These are phyloP conservation scores for Tulasnella sp. DNA, from an alignment of 768 basidiomycete genomes.

Conservation along the genomic window DNA sequence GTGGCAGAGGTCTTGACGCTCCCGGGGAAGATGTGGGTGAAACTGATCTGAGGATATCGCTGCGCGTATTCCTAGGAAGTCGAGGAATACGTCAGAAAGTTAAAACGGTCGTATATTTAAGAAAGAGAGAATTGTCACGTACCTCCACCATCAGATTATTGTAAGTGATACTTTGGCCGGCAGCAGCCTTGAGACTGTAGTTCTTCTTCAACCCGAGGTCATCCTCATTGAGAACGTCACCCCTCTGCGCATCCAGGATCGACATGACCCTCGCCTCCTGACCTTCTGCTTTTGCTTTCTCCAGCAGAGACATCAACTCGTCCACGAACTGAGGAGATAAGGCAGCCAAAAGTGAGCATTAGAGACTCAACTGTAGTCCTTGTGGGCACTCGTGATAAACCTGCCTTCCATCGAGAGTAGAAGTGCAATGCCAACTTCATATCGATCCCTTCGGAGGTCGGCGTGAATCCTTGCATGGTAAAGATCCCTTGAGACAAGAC, in stretches of 20 bases:
- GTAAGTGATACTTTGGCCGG: neutral
- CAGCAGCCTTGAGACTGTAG: neutral
- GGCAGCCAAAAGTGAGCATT: neutral
- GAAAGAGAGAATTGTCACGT: neutral
- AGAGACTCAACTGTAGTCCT: too few relatives aligned
- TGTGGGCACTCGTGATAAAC: neutral
- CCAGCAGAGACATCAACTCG: constrained; percentile 14
- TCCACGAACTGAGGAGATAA: constrained; percentile 5
- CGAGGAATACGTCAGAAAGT: neutral
- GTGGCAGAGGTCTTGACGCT: constrained; percentile 18
- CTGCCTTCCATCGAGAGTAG: constrained; percentile 17
- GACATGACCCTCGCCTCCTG: constrained; percentile 17
- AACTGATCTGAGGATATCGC: constrained; percentile 4
- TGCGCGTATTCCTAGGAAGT: constrained; percentile 11
- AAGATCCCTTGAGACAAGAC: constrained; percentile 14
- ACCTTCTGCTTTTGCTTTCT: constrained; percentile 9
- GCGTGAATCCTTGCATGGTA: constrained; percentile 13
- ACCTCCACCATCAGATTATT: constrained; percentile 15
- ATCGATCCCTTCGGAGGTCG: constrained; percentile 17
- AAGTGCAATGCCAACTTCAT: constrained; percentile 17
- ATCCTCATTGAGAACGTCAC: neutral
- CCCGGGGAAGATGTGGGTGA: constrained; percentile 16
- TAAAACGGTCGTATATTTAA: constrained; percentile 11
- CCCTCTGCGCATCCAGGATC: neutral
- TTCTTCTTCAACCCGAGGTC: constrained; percentile 17